These are phyloP conservation scores for Periconia sp. DNA, from an alignment of 2,329 filamentous ascomycete genomes.

Conservation along the genomic window DNA sequence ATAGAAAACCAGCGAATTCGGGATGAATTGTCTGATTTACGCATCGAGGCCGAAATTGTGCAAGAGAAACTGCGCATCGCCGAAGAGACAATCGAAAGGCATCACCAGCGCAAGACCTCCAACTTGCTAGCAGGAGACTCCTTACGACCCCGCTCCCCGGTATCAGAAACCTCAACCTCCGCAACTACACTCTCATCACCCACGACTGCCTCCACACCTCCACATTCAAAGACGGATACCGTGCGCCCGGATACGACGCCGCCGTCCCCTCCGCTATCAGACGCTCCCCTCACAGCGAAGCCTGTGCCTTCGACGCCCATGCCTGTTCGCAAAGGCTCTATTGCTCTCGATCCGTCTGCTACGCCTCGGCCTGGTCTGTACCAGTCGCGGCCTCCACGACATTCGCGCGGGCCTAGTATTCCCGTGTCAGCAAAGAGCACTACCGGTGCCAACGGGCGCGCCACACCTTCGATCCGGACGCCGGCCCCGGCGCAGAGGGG, in stretches of 20 bases:
- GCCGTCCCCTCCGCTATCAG: conserved; percentile 92
- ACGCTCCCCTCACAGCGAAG: conserved; percentile 69
- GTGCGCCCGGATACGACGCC: conserved; percentile 76
- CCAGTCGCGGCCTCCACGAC: conserved; percentile 51
- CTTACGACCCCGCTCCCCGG: conserved; percentile 67
- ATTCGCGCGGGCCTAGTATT: conserved; percentile 66
- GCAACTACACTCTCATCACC: conserved; percentile 87
- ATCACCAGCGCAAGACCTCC: conserved; percentile 58
- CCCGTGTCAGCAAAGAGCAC: conserved; percentile 50
- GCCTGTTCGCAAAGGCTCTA: conserved; percentile 48
- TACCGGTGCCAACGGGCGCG: conserved; percentile 42
- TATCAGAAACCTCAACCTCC: conserved; percentile 77
- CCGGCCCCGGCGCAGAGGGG: conserved; percentile 44
- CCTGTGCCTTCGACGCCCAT: conserved; percentile 48
- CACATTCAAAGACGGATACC: conserved; percentile 68
- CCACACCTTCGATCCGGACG: conserved; percentile 52
- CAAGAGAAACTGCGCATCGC: conserved; percentile 88
- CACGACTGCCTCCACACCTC: conserved; percentile 86
- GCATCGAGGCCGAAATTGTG: conserved; percentile 92
- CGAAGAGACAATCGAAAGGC: conserved; percentile 57
- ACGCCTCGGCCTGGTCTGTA: conserved; percentile 62
- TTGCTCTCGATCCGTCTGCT: conserved; percentile 57
- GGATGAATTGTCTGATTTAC: conserved; percentile 90
- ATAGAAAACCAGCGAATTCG: conserved; percentile 90
- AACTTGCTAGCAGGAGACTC: conserved; percentile 56